These are phyloP conservation scores for Mortierella sp. DNA, from an alignment of 371 early-diverging fungal genomes.

Conservation along the genomic window DNA sequence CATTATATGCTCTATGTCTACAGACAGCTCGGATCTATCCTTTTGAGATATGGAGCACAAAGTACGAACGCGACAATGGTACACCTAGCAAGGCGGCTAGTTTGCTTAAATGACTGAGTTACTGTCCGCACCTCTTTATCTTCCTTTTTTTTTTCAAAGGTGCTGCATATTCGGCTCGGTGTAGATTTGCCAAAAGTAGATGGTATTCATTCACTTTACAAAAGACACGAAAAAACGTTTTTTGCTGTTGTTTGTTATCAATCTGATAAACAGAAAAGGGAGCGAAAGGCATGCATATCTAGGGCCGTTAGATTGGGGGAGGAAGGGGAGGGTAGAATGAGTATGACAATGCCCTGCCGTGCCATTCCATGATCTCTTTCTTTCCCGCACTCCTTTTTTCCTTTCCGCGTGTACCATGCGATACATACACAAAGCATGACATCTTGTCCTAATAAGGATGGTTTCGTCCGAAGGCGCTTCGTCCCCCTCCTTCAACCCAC, in stretches of 20 bases:
- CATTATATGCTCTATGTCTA: background rate
- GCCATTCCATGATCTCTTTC: background rate
- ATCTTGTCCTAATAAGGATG: slow-evolving; percentile 10
- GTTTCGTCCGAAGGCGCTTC: slow-evolving; percentile 2
- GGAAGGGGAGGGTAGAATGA: background rate
- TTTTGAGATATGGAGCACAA: background rate
- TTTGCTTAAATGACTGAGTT: no score
- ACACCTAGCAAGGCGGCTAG: no score
- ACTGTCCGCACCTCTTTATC: background rate
- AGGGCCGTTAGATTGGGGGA: background rate
- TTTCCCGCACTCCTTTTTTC: background rate
- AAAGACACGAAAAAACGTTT: no score
- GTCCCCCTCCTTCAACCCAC: background rate
- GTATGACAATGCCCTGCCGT: background rate
- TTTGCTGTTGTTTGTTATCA: no score
- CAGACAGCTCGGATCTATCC: background rate
- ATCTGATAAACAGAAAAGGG: background rate
- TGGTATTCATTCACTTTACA: no score
- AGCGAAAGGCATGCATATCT: slow-evolving; percentile 5
- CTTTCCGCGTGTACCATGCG: background rate
- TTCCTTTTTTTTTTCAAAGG: background rate
- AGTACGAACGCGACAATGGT: background rate
- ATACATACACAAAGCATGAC: background rate
- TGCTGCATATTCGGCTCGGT: slow-evolving; percentile 4
- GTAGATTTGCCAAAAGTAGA: background rate